Conservation (phyloP, 768 basidiomycete genomes). For the Basidioascus undulatus region DNA sequence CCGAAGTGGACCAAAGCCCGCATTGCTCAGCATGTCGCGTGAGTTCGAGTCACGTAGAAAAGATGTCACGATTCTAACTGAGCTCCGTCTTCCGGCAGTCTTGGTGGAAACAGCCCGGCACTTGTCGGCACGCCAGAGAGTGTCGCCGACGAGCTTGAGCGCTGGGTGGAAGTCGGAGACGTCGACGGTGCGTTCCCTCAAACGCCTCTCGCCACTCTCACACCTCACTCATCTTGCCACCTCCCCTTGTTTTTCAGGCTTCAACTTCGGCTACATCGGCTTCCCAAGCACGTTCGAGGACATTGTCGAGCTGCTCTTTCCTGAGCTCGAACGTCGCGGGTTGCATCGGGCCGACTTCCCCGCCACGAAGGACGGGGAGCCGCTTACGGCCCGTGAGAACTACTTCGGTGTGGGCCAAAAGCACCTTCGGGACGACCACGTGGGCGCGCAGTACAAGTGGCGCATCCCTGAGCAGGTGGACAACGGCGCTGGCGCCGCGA, state of each 20-base stretch:
- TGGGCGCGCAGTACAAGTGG: neutral
- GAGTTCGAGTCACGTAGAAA: too few species aligned
- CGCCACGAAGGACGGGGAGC: neutral
- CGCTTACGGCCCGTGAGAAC: conserved; percentile 1
- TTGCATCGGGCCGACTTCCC: conserved; percentile 3
- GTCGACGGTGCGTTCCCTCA: too few species aligned
- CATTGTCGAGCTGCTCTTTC: conserved; percentile 1
- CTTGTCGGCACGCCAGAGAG: neutral
- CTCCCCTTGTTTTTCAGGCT: too few species aligned
- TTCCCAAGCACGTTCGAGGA: conserved; percentile 1
- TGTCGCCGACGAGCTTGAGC: neutral
- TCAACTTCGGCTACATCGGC: neutral
- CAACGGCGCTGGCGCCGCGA: too few species aligned
- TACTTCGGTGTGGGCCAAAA: neutral
- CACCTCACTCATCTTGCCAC: too few species aligned
- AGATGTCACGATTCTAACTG: too few species aligned
- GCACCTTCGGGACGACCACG: neutral
- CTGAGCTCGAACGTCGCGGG: conserved; percentile 2
- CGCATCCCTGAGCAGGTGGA: too few species aligned
- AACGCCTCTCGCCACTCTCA: too few species aligned
- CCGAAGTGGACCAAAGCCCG: neutral
- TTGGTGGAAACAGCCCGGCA: too few species aligned
- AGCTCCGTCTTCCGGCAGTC: too few species aligned
- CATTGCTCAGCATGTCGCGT: neutral
- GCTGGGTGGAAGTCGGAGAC: neutral